phyloP scores from a whole-genome alignment of 495 filamentous ascomycete species.

The Copromyces sp. region DNA sequence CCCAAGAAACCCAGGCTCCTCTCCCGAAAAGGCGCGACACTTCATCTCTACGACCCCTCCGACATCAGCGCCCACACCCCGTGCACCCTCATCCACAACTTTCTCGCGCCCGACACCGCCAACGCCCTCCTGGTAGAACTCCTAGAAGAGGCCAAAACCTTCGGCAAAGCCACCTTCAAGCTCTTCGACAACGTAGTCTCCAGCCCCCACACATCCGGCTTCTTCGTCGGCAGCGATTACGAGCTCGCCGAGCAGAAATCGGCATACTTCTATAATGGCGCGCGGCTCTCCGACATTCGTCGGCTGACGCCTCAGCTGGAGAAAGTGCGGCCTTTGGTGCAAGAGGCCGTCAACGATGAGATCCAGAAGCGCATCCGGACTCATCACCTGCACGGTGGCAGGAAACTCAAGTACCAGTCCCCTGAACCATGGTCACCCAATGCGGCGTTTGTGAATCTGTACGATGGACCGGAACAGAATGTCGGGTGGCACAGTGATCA shows the following conservation, averaged over 20 bases:
- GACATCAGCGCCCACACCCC: slow-evolving; percentile 75
- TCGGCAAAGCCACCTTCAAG: slow-evolving; percentile 63
- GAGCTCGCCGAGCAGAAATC: slow-evolving; percentile 55
- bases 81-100: slow-evolving; percentile 86
- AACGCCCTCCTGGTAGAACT: slow-evolving; percentile 65
- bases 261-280: slow-evolving; percentile 79
- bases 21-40: slow-evolving; percentile 67
- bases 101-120: slow-evolving; percentile 61
- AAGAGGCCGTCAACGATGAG: slow-evolving; percentile 62
- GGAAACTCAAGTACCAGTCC: slow-evolving; percentile 71
- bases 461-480: slow-evolving; percentile 63
- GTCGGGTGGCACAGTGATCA: slow-evolving; percentile 92
- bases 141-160: slow-evolving; percentile 64
- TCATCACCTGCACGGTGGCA: slow-evolving; percentile 40
- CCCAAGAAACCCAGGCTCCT: slow-evolving; percentile 38
- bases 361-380: slow-evolving; percentile 55
- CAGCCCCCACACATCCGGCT: slow-evolving; percentile 67
- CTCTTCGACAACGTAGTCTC: slow-evolving; percentile 78
- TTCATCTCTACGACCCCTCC: slow-evolving; percentile 69
- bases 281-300: slow-evolving; percentile 59
- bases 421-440: slow-evolving; percentile 69
- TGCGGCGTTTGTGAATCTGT: slow-evolving; percentile 89
- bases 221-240: slow-evolving; percentile 65
- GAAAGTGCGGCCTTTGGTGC: slow-evolving; percentile 53
- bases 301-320: slow-evolving; percentile 61